Percentiles rank a stretch among this genome's conserved stretches.
Evolutionary conservation across 1,284 basidiomycete genomes (phyloP).

Genomic region (Lentinula novae-zelandiae): DNA sequence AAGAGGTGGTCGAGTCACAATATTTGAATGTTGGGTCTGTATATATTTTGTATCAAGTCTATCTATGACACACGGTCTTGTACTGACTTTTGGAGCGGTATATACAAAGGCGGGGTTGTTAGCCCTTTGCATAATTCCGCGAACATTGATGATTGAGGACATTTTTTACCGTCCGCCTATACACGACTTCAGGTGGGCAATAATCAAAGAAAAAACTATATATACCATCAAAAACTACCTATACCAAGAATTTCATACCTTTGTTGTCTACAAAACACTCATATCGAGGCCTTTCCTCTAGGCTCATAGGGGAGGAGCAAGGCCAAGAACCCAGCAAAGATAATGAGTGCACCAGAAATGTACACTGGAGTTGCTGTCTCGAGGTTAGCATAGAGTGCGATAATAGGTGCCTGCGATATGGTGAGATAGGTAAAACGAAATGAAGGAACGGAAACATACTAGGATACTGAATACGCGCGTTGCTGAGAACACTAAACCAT

Average conservation of each 20-base stretch:
- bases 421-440: conserved; percentile 1
- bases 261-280: background rate
- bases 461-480: conserved; percentile 65
- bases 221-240: background rate
- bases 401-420: conserved; percentile 53
- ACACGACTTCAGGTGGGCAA: too few relatives aligned
- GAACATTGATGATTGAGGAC: too few relatives aligned
- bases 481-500: conserved; percentile 58
- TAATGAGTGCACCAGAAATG: conserved; percentile 62
- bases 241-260: background rate
- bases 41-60: too few relatives aligned
- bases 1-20: too few relatives aligned
- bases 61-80: too few relatives aligned
- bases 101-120: too few relatives aligned
- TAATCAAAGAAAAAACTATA: too few relatives aligned
- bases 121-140: too few relatives aligned
- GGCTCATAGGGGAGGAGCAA: conserved; percentile 72
- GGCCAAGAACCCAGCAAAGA: conserved; percentile 58
- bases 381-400: conserved; percentile 60
- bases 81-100: too few relatives aligned
- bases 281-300: conserved; percentile 62
- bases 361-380: conserved; percentile 67
- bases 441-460: conserved; percentile 26
- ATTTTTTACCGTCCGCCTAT: too few relatives aligned
- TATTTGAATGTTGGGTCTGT: too few relatives aligned